phyloP scores from a whole-genome alignment of 2,329 filamentous ascomycete species.

The Lachnellula willkommii region DNA sequence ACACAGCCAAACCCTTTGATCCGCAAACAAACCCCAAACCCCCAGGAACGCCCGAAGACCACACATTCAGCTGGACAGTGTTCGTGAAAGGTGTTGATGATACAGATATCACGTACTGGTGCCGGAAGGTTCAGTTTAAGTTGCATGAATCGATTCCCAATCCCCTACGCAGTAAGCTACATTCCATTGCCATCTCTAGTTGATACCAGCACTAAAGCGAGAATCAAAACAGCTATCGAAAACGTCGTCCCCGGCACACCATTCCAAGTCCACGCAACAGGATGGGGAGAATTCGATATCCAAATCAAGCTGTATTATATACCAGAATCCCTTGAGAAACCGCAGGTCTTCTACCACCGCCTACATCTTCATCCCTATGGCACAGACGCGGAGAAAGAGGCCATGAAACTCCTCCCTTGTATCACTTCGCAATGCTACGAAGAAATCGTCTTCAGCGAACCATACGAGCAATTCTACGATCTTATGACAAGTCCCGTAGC shows the following conservation, averaged over 20 bases:
- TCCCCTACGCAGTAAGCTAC: slow-evolving; percentile 64
- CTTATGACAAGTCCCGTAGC: slow-evolving; percentile 65
- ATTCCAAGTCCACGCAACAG: slow-evolving; percentile 85
- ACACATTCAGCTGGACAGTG: slow-evolving; percentile 95
- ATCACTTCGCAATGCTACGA: slow-evolving; percentile 82
- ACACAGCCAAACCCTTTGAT: slow-evolving; percentile 73
- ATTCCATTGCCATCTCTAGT: neutral
- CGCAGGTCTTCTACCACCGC: slow-evolving; percentile 91
- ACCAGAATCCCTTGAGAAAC: slow-evolving; percentile 82
- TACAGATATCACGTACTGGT: slow-evolving; percentile 89
- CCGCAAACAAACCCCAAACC: slow-evolving; percentile 74
- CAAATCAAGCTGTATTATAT: slow-evolving; percentile 93
- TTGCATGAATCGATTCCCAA: slow-evolving; percentile 96
- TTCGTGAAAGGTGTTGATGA: slow-evolving; percentile 88
- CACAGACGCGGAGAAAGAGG: slow-evolving; percentile 62
- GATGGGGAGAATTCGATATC: slow-evolving; percentile 98
- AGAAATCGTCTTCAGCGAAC: slow-evolving; percentile 95
- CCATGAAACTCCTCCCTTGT: slow-evolving; percentile 54
- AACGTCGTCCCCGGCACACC: slow-evolving; percentile 54
- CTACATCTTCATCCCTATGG: slow-evolving; percentile 88
- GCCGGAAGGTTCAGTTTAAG: slow-evolving; percentile 96
- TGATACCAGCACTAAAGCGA: neutral
- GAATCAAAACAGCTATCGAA: slow-evolving; percentile 54
- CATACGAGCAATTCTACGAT: slow-evolving; percentile 87
- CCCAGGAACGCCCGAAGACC: slow-evolving; percentile 71